phyloP scores from a whole-genome alignment of 768 basidiomycete species.

The Leccinellum rugosiceps region DNA sequence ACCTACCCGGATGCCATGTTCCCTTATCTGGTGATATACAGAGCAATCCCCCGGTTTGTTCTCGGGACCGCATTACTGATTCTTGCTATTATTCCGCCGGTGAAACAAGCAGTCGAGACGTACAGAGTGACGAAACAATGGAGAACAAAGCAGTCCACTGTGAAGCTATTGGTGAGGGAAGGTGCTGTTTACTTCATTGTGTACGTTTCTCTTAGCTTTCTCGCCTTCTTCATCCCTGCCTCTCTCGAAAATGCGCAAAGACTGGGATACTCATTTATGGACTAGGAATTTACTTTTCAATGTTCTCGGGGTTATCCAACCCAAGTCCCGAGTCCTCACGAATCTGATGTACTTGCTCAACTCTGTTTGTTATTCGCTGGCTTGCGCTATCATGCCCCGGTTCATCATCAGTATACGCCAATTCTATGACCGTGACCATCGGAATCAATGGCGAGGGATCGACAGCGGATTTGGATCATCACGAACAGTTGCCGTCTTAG shows the following conservation, averaged over 20 bases:
- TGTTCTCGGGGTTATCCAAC: background rate
- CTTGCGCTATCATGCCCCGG: background rate
- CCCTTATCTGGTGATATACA: background rate
- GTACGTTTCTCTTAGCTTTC: background rate
- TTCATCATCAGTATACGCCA: background rate
- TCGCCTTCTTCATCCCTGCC: background rate
- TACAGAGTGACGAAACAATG: conserved; percentile 6
- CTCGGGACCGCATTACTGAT: background rate
- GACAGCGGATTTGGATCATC: background rate
- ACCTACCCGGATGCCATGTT: background rate
- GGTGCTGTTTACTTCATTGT: background rate
- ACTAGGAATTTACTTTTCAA: background rate
- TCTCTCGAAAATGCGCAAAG: background rate
- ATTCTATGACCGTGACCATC: background rate
- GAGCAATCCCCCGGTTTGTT: background rate
- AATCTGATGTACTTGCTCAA: background rate
- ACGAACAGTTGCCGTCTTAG: background rate
- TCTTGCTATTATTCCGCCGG: background rate
- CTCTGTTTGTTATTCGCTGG: background rate
- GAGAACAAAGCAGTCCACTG: conserved; percentile 1
- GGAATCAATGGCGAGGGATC: background rate
- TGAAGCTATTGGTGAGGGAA: background rate
- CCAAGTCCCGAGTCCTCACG: background rate
- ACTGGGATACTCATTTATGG: background rate
- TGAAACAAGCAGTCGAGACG: background rate